Conservation (phyloP, 2,329 filamentous ascomycete genomes). For the Hysterium pulicare region DNA sequence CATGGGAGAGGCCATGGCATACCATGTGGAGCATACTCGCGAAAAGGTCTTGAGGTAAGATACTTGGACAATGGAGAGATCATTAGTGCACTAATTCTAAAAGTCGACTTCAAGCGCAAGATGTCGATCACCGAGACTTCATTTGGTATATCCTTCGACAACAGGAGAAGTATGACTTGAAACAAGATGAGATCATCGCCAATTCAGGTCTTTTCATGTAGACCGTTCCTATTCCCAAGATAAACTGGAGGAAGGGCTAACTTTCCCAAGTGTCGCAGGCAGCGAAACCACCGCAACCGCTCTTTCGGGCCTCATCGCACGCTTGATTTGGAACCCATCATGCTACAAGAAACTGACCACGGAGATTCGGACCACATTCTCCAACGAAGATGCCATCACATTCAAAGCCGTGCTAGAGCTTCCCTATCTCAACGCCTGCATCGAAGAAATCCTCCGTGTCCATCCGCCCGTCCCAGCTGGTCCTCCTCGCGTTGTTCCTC, state of each 20-base stretch:
- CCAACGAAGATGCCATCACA: conserved; percentile 8
- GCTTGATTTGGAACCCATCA: conserved; percentile 7
- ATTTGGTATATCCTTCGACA: conserved; percentile 18
- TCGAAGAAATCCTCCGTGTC: background rate
- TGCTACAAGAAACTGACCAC: conserved; percentile 5
- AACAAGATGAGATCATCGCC: conserved; percentile 10
- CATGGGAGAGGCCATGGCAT: conserved; percentile 6
- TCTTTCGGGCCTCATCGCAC: conserved; percentile 8
- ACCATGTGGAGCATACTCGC: conserved; percentile 8
- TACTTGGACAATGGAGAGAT: background rate
- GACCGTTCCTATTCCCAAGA: too few species aligned
- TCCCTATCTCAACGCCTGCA: conserved; percentile 3
- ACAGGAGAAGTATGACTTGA: conserved; percentile 13
- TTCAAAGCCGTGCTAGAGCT: conserved; percentile 8
- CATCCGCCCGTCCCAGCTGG: background rate
- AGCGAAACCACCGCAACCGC: conserved; percentile 20
- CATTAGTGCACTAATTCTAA: background rate
- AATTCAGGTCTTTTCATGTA: conserved; percentile 12
- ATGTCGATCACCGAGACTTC: conserved; percentile 15
- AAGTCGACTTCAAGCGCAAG: conserved; percentile 5
- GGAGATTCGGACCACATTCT: conserved; percentile 8
- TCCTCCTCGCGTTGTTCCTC: conserved; percentile 21
- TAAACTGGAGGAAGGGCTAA: conserved; percentile 1
- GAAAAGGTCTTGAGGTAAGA: conserved; percentile 7
- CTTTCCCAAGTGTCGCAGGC: conserved; percentile 6